Conservation (phyloP, 192 early-diverging fungal genomes). For the Tieghemiomyces parasiticus region DNA sequence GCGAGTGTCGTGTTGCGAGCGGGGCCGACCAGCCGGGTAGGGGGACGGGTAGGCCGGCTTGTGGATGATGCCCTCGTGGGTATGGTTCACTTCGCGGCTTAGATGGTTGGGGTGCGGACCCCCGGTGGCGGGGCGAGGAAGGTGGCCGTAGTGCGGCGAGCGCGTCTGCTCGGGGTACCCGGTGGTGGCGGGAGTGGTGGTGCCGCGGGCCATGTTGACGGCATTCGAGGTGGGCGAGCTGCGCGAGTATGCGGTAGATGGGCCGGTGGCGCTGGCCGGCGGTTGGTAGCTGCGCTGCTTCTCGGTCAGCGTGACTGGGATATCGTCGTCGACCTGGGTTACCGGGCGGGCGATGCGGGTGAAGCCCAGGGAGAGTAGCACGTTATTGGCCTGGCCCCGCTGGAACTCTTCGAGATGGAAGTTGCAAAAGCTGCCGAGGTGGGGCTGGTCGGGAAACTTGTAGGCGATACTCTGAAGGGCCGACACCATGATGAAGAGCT, state of each 20-base stretch:
- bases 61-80: background rate
- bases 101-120: background rate
- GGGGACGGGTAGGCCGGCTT: background rate
- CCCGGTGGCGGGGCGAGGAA: background rate
- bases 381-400: conserved; percentile 5
- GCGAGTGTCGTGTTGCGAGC: no score
- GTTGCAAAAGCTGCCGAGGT: background rate
- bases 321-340: background rate
- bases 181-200: background rate
- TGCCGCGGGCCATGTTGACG: conserved; percentile 1
- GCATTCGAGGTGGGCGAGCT: no score
- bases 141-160: background rate
- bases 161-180: background rate
- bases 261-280: background rate
- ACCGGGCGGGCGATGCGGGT: background rate
- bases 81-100: conserved; percentile 3
- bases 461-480: conserved; percentile 6
- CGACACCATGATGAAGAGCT: background rate
- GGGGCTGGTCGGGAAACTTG: conserved; percentile 8
- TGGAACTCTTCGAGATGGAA: conserved; percentile 1
- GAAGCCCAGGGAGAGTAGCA: background rate
- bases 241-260: background rate
- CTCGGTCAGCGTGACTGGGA: background rate
- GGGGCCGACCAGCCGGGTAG: background rate
- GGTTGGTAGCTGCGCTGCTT: background rate